Percentiles rank a stretch among this genome's conserved stretches.
These are phyloP conservation scores for Ustilago trichophora DNA, from an alignment of 1,284 basidiomycete species.

Conservation along the genomic window DNA sequence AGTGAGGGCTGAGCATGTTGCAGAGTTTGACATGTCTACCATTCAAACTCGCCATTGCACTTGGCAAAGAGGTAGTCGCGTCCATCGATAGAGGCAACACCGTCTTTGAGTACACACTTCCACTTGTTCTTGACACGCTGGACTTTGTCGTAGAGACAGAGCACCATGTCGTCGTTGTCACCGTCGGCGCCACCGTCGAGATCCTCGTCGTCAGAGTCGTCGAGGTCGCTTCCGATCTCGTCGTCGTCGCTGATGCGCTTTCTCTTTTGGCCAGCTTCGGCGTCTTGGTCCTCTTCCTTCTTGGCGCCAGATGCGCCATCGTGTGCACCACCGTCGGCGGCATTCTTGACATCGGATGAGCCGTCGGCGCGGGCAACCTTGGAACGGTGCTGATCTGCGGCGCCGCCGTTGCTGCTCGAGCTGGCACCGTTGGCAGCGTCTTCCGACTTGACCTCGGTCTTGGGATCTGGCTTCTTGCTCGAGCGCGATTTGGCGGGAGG, in stretches of 20 bases:
- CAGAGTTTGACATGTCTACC: no score
- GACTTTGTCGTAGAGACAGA: slow-evolving; percentile 99
- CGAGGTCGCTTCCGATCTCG: slow-evolving; percentile 93
- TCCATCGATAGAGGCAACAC: slow-evolving; percentile 95
- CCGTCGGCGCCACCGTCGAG: slow-evolving; percentile 70
- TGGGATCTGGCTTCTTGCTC: slow-evolving; percentile 32
- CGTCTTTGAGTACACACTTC: slow-evolving; percentile 99
- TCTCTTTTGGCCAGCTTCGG: slow-evolving; percentile 48
- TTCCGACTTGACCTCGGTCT: slow-evolving; percentile 36
- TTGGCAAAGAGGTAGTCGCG: slow-evolving; percentile 97
- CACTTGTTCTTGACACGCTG: slow-evolving; percentile 99
- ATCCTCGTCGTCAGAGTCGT: slow-evolving; percentile 81
- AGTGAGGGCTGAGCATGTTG: no score
- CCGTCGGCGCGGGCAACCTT: slow-evolving; percentile 43
- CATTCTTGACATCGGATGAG: slow-evolving; percentile 28
- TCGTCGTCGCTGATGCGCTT: slow-evolving; percentile 72
- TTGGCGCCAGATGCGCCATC: slow-evolving; percentile 6
- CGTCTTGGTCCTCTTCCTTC: slow-evolving; percentile 24
- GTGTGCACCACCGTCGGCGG: slow-evolving; percentile 1
- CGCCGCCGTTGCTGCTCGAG: slow-evolving; percentile 15
- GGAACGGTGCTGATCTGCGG: slow-evolving; percentile 32
- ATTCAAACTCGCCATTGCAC: slow-evolving; percentile 72
- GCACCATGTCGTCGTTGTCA: slow-evolving; percentile 82
- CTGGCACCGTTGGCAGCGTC: slow-evolving; percentile 8
- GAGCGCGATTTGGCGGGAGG: slow-evolving; percentile 47